These are phyloP conservation scores for Xerocomellus intermedius DNA, from an alignment of 768 basidiomycete genomes.

Conservation along the genomic window DNA sequence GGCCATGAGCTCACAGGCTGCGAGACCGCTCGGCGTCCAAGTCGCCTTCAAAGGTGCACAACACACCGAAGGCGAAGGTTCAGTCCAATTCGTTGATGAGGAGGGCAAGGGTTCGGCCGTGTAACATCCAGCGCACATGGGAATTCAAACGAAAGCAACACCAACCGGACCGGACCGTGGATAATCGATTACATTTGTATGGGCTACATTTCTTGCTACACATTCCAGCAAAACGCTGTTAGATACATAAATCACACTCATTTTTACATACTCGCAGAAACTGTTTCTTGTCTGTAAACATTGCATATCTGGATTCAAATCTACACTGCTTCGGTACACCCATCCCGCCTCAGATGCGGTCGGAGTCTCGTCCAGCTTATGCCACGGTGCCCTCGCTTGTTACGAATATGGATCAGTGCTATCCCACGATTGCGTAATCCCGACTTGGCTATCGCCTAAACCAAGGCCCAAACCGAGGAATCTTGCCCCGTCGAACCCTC, in stretches of 20 bases:
- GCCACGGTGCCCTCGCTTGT: background rate
- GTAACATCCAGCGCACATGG: background rate
- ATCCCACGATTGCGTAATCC: background rate
- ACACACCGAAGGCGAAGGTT: constrained; percentile 2
- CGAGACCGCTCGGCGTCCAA: constrained; percentile 11
- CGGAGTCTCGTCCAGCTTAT: no score
- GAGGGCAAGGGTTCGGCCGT: constrained; percentile 1
- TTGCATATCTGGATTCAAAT: background rate
- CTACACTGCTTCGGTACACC: background rate
- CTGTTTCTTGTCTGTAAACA: background rate
- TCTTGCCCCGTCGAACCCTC: no score
- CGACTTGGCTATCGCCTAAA: background rate
- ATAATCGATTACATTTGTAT: background rate
- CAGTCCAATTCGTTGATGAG: constrained; percentile 6
- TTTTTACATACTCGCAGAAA: background rate
- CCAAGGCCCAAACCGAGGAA: background rate
- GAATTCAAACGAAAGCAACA: background rate
- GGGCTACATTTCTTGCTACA: background rate
- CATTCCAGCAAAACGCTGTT: background rate
- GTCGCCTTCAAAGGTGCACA: constrained; percentile 11
- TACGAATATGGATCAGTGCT: background rate
- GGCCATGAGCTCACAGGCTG: background rate
- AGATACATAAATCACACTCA: background rate
- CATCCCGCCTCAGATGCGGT: background rate
- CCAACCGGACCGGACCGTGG: background rate